Base-by-base conservation (phyloP, 495 filamentous ascomycete genomes). In the Neurospora tetraspora region DNA sequence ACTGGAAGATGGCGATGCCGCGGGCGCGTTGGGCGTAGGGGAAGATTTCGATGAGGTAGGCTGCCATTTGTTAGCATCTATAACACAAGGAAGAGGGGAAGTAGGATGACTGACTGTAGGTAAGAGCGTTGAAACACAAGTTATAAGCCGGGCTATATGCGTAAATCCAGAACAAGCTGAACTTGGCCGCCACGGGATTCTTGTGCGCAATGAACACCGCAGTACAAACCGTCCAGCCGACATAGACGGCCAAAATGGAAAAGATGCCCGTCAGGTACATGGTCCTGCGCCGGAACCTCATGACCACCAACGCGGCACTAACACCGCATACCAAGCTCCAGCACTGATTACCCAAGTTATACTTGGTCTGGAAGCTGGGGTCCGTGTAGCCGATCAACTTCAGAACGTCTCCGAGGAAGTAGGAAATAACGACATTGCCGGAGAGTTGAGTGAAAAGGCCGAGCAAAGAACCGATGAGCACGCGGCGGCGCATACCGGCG, bases 81-180 rank as follows among this genome's bases (percentile, higher is more conserved):
- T 34, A 34, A 34, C 31, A 68, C n/a, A n/a, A n/a, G 14, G 14
- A 31, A 31, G 23, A 65, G 8, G 18, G n/a, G 45, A 31, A 31
- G 31, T 31, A 42, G 27, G 31, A 11, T 36, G 16, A 76, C 83
- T 81, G 77, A 89, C 87, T 90, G 78, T 90, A 91, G 0, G 89
- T 89, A 69, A 91, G 81, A n/a, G 89, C 89, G 71, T 91, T 91
- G 73, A 90, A 90, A 45, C 88, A 89, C 68, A 91, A 81, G 73
- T 85, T 91, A 70, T 91, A 91, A 43, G 86, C 86, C 16, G 89
- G 89, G 0, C 83, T 85, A 74, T 91, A 91, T n/a, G 81, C 80
- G 73, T 90, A 91, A 69, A 90, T 90, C 76, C 89, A 90, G 80
- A 91, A 88, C 20, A 86, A 73, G 39, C 84, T 85, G 34, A 87